phyloP scores from a whole-genome alignment of 139 green algal species.

The Chlamydomonas sphaeroides region DNA sequence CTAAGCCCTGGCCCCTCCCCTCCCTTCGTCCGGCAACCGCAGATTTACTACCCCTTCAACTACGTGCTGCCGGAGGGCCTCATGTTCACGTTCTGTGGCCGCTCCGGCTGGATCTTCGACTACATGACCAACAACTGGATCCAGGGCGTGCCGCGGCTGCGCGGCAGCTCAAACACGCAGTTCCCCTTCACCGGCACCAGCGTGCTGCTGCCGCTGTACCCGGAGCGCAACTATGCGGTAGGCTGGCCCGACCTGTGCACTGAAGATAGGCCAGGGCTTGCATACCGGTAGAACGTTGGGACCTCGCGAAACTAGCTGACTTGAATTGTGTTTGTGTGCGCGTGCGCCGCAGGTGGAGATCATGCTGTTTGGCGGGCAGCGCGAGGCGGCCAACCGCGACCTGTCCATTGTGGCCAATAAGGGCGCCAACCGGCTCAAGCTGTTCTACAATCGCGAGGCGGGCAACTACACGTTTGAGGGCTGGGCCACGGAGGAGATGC shows the following conservation, averaged over 20 bases:
- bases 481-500: constrained; percentile 30
- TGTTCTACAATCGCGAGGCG: neutral
- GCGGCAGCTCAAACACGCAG: neutral
- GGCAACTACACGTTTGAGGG: constrained; percentile 11
- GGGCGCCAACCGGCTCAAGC: neutral
- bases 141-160: neutral
- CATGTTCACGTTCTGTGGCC: constrained; percentile 41
- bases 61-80: constrained; percentile 42
- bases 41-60: constrained; percentile 52
- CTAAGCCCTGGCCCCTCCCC: too few relatives aligned
- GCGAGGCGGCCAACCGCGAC: constrained; percentile 12
- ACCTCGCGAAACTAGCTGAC: too few relatives aligned
- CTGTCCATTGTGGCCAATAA: constrained; percentile 8
- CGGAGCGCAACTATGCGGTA: neutral
- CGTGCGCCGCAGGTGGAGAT: constrained; percentile 38
- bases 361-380: constrained; percentile 48
- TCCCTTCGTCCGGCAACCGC: neutral
- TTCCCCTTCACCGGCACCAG: constrained; percentile 3
- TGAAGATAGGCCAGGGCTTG: too few relatives aligned
- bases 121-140: neutral
- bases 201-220: neutral
- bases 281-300: too few relatives aligned
- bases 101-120: constrained; percentile 39
- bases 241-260: too few relatives aligned
- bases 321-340: too few relatives aligned